Base-by-base conservation (phyloP, 164 flowering plant genomes). In the Dillenia turbinata region DNA sequence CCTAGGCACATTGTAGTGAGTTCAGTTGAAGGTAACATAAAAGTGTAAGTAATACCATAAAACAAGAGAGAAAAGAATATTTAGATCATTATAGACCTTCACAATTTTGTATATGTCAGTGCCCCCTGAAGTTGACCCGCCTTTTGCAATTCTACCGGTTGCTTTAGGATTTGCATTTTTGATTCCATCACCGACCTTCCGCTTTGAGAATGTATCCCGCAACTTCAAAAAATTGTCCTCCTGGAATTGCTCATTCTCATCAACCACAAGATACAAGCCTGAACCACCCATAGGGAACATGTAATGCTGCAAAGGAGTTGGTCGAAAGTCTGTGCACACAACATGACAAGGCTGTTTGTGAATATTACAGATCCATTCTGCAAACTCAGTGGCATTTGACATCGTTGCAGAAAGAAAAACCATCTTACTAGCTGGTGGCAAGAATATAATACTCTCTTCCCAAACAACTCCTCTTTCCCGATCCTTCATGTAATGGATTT, bases 341-440 rank as follows among this genome's bases (percentile, higher is more conserved):
- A 95, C 99, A 69, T 95, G 99, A 60, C 99, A 95, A 1, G 99
- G 99, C 80, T 95, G 96, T 50, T 84, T 89, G 69, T 89, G 99
- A 69, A 95, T 56, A 70, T 83, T 77, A 72, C 99, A 95, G 58
- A 95, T 95, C 99, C 99, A 95, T 65, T 95, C 97, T 0, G 97
- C 97, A 80, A 95, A 95, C 71, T 95, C 94, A 11, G 97, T 92
- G 10, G 99, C 97, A 82, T 95, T 95, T 2, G 99, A 95, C 99
- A 95, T 92, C 1, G 99, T 95, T 9, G 99, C 99, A 0, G 99
- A 95, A 49, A 95, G 80, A 61, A 94, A 94, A 12, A 94, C 99
- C 99, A 94, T 94, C 66, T 94, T 94, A 60, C 91, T 89, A 9
- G 85, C 89, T 2, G 97, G 88, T 1, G 99, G 99, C 72, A 94